Evolutionary conservation across 2,329 filamentous ascomycete genomes (phyloP), one percentile per base, ranked within the genome.

Genomic region (Penicillium sclerotiorum): DNA sequence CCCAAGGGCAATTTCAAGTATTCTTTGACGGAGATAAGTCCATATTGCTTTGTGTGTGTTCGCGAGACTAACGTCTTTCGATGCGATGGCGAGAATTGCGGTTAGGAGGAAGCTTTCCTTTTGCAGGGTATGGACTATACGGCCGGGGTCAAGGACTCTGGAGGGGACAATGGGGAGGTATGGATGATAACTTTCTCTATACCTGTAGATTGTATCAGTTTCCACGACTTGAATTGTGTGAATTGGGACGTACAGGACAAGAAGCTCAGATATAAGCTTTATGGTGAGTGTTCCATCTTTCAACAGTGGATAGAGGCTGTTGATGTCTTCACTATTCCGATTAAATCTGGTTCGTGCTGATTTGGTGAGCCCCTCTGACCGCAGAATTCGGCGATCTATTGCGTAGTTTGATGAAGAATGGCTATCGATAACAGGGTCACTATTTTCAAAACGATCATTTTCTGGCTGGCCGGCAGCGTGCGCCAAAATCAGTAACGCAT

Each of bases 401-500:
- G n/a, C n/a, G n/a, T n/a, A n/a, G n/a, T n/a, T n/a, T 33, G 13
- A 5, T 7, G n/a, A n/a, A 33, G 30, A 15, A 11, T 15, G 9
- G 5, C 8, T 33, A 33, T 33, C 13, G n/a, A 5, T 33, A 33
- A 8, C n/a, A 11, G n/a, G 5, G n/a, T n/a, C n/a, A n/a, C n/a
- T n/a, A n/a, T n/a, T n/a, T 33, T n/a, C 30, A 5, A 5, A 13
- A 7, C n/a, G 9, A 11, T 15, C 5, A 5, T 13, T 11, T 17
- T 22, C 45, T 4, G 46, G 46, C 6, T 43, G 28, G 5, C 38
- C 46, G 15, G 38, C 46, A 4, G 46, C 38, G 30, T 43, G 28
- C 2, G 46, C 46, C 21, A 48, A 17, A 12, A 48, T 48, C 9
- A 43, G 23, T 17, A 48, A 25, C 17, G 46, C 46, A 43, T 48